Base-by-base conservation (phyloP, 2,329 filamentous ascomycete genomes). In the Aaosphaeria arxii region DNA sequence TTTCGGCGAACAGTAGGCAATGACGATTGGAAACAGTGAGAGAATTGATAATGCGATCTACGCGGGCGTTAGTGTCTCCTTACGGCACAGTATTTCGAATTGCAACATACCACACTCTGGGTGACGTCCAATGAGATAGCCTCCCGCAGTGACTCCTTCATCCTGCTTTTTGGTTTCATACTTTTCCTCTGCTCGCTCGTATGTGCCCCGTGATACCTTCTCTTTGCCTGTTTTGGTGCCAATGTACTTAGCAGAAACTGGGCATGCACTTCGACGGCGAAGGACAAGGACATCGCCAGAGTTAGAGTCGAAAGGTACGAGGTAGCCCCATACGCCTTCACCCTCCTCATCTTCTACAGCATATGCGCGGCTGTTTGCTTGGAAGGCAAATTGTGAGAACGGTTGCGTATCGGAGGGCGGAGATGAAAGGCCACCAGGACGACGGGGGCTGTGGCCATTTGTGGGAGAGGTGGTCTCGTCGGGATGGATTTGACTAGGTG, bases 281-380 rank as follows among this genome's bases (percentile, higher is more conserved):
- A 99, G 70, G 6, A 95, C 88, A 72, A 95, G 70, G 4, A 79
- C 71, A 69, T 87, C 73, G 71, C 84, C 86, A 46, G 86, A 84
- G 54, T 81, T 82, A 45, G 81, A 79, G 63, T 92, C 86, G 28
- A 96, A 74, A 2, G 92, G 90, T 46, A 96, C 83, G 5, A 99
- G 77, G 63, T 97, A 99, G 9, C 95, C 95, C 94, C 94, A 99
- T 1, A 97, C 90, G 6, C 90, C 90, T 67, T 95, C 88, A 41
- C 82, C 80, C 49, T 81, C 83, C 72, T 96, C 91, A 64, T 96
- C 88, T 53, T 91, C 83, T 4, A 95, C 88, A 48, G 95, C 90
- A 54, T 91, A 88, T 7, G 85, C 85, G 42, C 92, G 80, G 29
- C 83, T 81, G 49, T 82, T 76, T 30, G 89, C 83, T 3, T 87